Percentiles rank a stretch among this genome's conserved stretches.
phyloP scores from a whole-genome alignment of 148 eudicot species.

The Rheum nobile region DNA sequence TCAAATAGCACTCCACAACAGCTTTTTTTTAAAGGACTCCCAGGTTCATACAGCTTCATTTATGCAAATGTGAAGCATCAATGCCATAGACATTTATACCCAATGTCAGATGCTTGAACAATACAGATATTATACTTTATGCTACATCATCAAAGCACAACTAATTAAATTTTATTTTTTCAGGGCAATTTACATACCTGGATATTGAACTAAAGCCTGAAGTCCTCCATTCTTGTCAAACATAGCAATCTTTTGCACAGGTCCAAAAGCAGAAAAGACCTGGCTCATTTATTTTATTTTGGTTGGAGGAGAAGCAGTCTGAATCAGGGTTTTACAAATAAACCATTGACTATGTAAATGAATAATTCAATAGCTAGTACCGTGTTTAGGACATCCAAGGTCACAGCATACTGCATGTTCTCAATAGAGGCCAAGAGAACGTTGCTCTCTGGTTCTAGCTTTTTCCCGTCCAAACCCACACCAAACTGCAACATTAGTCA shows the following conservation, averaged over 20 bases:
- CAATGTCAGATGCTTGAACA: background rate
- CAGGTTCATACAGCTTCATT: too few species aligned
- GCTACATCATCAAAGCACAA: background rate
- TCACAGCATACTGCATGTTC: slow-evolving; percentile 76
- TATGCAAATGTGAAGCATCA: too few species aligned
- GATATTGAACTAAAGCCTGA: slow-evolving; percentile 69
- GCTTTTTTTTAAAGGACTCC: too few species aligned
- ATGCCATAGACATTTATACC: too few species aligned
- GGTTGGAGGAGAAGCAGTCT: background rate
- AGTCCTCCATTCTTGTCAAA: slow-evolving; percentile 81
- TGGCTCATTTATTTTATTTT: slow-evolving; percentile 5
- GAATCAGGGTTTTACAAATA: background rate
- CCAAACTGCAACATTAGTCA: slow-evolving; percentile 5
- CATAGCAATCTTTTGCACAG: slow-evolving; percentile 72
- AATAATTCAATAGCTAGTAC: slow-evolving; percentile 16
- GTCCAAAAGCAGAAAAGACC: slow-evolving; percentile 80
- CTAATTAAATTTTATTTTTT: background rate
- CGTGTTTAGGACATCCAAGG: slow-evolving; percentile 65
- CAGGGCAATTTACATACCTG: slow-evolving; percentile 32
- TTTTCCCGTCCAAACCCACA: slow-evolving; percentile 66
- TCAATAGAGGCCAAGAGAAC: slow-evolving; percentile 78
- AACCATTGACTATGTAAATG: background rate
- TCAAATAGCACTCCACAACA: too few species aligned
- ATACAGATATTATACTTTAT: background rate
- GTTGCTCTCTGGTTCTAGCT: slow-evolving; percentile 52